Base-by-base conservation (phyloP, 768 basidiomycete species). In the Trametopsis cervina region DNA sequence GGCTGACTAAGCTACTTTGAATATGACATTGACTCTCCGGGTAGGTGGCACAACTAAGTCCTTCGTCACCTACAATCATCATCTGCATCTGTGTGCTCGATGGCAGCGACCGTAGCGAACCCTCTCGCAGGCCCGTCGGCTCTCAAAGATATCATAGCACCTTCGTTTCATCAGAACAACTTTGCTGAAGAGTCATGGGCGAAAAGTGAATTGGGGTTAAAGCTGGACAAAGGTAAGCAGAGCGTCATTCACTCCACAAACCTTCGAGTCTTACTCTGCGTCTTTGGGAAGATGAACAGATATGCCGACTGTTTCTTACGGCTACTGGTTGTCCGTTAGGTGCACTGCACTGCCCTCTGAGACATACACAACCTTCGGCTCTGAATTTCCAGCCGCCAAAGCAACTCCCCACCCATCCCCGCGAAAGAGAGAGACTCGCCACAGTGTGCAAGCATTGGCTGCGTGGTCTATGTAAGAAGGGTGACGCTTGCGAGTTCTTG, bases 371-470 rank as follows among this genome's bases (percentile, higher is more conserved):
- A 0, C 94, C 96, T 2, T 92, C 93, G 18, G 67, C 79, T 2
- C 78, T 80, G 51, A 98, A 99, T 63, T 98, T 97, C 57, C 85
- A 89, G 60, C 88, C 90, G 0, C 83, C 89, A 7, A 85, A 86
- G 48, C 82, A 86, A 46, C 67, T 83, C 2, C 90, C 93, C 1
- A 80, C 78, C 1, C 89, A 94, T 59, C 89, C 87, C 13, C 79
- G 86, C 39, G 86, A 91, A 59, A 70, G 88, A 54, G 89, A 90
- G 56, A 78, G 88, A 37, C 73, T 91, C 37, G 80, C 86, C 18
- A 96, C 95, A 2, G 94, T 99, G 15, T 99, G 96, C 71, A 98
- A 98, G 68, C 96, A 98, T 69, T 98, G 95, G 88, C 79, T 99
- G 37, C 81, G 96, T 48, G 96, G 96, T 12, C 75, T 99, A 15